Base-by-base conservation (phyloP, 2,329 filamentous ascomycete genomes). In the Lojkania enalia region DNA sequence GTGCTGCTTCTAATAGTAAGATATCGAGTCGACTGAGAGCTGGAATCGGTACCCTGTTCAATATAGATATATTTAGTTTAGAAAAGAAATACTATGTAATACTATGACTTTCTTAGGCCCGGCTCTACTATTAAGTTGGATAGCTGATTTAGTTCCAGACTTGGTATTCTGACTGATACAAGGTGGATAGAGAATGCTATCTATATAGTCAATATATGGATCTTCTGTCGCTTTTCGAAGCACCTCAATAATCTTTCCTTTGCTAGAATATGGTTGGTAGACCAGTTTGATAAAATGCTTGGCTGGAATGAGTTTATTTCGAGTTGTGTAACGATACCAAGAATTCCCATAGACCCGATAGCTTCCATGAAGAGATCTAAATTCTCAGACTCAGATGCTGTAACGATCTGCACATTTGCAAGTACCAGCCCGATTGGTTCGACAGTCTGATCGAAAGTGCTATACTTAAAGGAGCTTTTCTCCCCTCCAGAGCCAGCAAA, bases 401-500 rank as follows among this genome's bases (percentile, higher is more conserved):
- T 74, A 18, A 77, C 69, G 1, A 86, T 60, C 12, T 79, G 73
- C 0, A 85, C 85, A 48, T 81, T 77, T 0, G 81, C 78, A 4
- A 87, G 73, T 2, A 88, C 77, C 53, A 87, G 82, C 66, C 88
- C 84, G n/a, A 86, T 76, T 40, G 73, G 77, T 32, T 77, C 78
- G 43, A 87, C 71, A 0, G 78, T 85, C 3, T 74, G 71, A 58
- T 86, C 82, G 54, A 87, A 87, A 46, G 82, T 81, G 2, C 85
- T 84, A 57, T 86, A 75, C 38, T 80, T 81, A 71, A 88, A 90
- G 14, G 78, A 83, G 52, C 80, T 85, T 67, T 82, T 86, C 66
- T 87, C 85, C 7, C 84, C 85, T 5, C 83, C 80, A 0, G 81
- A 85, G 1, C 84, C 85, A 35, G 82, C 80, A 64, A 84, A 87